A percentile compares a stretch with the other conserved stretches of the same genome.
Evolutionary conservation across 768 basidiomycete genomes (phyloP).

Genomic region (Lactifluus volemus): DNA sequence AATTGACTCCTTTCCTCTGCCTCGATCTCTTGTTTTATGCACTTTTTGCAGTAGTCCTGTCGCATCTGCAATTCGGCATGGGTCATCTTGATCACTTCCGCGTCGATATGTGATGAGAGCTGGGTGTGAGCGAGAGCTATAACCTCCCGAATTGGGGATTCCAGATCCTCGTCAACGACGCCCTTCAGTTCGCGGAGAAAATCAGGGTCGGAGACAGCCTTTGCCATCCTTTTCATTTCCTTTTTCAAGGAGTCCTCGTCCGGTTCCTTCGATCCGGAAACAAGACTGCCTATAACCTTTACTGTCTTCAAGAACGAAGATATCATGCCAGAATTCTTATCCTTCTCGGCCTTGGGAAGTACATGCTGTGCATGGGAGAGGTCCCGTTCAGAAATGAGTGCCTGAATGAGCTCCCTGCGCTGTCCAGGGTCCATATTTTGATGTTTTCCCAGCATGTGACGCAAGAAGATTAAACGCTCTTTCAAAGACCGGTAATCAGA

Average conservation of each 20-base stretch:
- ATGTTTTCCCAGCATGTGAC: background rate
- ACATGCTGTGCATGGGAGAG: background rate
- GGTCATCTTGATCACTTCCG: background rate
- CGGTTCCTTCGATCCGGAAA: too few relatives aligned
- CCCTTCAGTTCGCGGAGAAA: conserved; percentile 7
- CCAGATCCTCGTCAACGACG: background rate
- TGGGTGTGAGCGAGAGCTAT: background rate
- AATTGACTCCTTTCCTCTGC: background rate
- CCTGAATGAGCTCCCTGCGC: background rate
- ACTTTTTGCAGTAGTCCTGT: background rate
- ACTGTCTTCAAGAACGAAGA: too few relatives aligned
- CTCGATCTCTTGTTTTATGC: background rate
- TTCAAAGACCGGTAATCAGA: background rate
- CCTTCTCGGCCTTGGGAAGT: background rate
- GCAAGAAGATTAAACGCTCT: background rate
- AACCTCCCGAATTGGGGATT: background rate
- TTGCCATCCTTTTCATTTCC: conserved; percentile 1
- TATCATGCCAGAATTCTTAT: background rate
- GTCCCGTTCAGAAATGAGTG: background rate
- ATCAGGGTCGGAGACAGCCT: background rate
- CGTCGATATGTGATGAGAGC: background rate
- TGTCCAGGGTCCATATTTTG: background rate
- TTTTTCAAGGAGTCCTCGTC: background rate
- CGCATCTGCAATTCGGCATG: conserved; percentile 1
- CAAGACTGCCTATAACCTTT: too few relatives aligned